These are phyloP conservation scores for Fusarium sp. DNA, from an alignment of 2,329 filamentous ascomycete genomes.

Conservation along the genomic window DNA sequence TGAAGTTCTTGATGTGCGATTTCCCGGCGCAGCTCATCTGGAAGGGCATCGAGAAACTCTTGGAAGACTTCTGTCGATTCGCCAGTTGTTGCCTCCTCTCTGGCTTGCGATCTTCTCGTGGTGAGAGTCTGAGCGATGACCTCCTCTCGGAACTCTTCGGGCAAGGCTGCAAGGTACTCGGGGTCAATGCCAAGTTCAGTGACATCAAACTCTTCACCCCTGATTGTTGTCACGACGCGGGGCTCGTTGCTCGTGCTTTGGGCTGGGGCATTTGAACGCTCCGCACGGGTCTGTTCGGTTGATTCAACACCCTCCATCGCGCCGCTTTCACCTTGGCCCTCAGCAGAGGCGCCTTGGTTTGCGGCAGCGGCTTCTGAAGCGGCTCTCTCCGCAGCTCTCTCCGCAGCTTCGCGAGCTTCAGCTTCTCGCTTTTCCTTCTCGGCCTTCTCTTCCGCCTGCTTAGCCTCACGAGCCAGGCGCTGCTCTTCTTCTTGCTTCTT, in stretches of 20 bases:
- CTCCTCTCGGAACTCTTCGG: conserved; percentile 94
- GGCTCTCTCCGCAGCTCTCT: conserved; percentile 65
- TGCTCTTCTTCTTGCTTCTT: conserved; percentile 71
- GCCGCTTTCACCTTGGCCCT: conserved; percentile 39
- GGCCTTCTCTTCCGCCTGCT: conserved; percentile 73
- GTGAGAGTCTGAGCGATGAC: conserved; percentile 92
- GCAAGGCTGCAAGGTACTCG: conserved; percentile 95
- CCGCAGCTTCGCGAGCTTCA: conserved; percentile 68
- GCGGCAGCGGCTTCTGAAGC: conserved; percentile 64
- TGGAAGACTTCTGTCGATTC: conserved; percentile 85
- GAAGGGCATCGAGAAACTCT: conserved; percentile 92
- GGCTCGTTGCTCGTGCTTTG: conserved; percentile 41
- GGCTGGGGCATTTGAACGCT: conserved; percentile 44
- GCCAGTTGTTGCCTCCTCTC: conserved; percentile 71
- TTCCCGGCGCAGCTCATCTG: conserved; percentile 87
- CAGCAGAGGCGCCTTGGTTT: conserved; percentile 13
- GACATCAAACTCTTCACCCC: conserved; percentile 88
- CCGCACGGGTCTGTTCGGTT: conserved; percentile 48
- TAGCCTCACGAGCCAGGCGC: conserved; percentile 70
- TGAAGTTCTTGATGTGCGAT: conserved; percentile 88
- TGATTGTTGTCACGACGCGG: conserved; percentile 81
- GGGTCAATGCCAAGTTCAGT: conserved; percentile 93
- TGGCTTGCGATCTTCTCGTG: conserved; percentile 78
- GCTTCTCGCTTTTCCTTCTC: conserved; percentile 73
- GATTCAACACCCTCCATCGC: conserved; percentile 82